phyloP scores from a whole-genome alignment of 805 yeast genomes.

The Kluyveromyces siamensis region DNA sequence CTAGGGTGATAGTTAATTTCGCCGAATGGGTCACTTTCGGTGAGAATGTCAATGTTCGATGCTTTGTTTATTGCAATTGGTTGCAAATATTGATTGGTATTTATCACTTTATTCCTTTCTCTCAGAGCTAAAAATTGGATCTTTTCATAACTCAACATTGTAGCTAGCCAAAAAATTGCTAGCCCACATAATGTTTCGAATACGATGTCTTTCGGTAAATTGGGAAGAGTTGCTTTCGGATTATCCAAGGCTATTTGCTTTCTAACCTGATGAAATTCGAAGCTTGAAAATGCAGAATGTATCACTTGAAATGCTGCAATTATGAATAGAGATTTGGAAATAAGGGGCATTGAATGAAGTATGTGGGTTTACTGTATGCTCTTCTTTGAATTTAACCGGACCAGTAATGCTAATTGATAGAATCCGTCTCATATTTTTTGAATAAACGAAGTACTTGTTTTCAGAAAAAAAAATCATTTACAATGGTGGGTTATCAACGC shows the following conservation, averaged over 20 bases:
- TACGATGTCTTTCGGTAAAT: slow-evolving; percentile 23
- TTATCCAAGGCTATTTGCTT: slow-evolving; percentile 7
- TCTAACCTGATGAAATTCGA: slow-evolving; percentile 24
- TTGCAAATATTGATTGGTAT: slow-evolving; percentile 18
- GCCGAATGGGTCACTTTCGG: slow-evolving; percentile 23
- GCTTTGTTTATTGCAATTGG: slow-evolving; percentile 25
- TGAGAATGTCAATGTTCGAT: slow-evolving; percentile 20
- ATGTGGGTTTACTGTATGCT: too few relatives aligned
- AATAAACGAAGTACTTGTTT: too few relatives aligned
- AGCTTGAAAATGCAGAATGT: slow-evolving; percentile 28
- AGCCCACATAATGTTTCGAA: slow-evolving; percentile 21
- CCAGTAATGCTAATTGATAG: too few relatives aligned
- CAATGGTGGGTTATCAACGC: background rate
- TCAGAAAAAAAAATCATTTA: background rate
- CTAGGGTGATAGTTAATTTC: slow-evolving; percentile 21
- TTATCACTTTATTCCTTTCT: slow-evolving; percentile 9
- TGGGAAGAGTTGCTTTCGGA: background rate
- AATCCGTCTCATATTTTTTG: too few relatives aligned
- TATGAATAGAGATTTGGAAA: slow-evolving; percentile 6
- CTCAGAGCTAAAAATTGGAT: slow-evolving; percentile 15
- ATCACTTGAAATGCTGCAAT: slow-evolving; percentile 10
- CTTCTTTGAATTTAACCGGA: too few relatives aligned
- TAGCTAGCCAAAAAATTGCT: slow-evolving; percentile 15
- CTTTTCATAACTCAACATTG: slow-evolving; percentile 20
- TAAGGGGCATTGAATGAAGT: slow-evolving; percentile 2